Evolutionary conservation across 208 protist species (phyloP), one percentile per base, ranked within the genome.

Genomic region (Leishmania guyanensis): DNA sequence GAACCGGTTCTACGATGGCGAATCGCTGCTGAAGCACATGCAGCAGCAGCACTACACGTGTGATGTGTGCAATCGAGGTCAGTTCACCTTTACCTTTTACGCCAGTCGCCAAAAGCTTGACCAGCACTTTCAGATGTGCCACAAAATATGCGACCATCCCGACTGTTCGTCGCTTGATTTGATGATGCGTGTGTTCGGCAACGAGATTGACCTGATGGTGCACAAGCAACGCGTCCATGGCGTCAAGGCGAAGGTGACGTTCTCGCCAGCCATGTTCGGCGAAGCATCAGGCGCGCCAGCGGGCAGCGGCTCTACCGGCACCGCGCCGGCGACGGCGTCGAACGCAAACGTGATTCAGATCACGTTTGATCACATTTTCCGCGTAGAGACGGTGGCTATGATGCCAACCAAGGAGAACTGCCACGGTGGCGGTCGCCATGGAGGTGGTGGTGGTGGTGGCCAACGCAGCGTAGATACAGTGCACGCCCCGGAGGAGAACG

Each of bases 21-120:
- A 97, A 81, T 81, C 90, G 53, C 80, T 98, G 60, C 80, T 97
- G 12, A 91, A 93, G 82, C 95, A 98, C 86, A 98, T 98, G 95
- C 89, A 89, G 75, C 78, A 93, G n/a, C 78, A 90, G 33, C 95
- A 98, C 92, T 96, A 97, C 81, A 92, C 94, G 0, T 98, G 95
- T 80, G 94, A 98, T 78, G 62, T 97, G 29, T 98, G 95, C 87
- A 96, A 95, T 78, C 88, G 90, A 26, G 86, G 89, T 1, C 88
- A 95, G 88, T 96, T 94, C 83, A 86, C 84, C 60, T 97, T 97
- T 81, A 95, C 90, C 22, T 98, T 95, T 79, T 98, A 93, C 79
- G 62, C 91, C 33, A 92, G 92, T 75, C 92, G 94, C 39, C 66
- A 81, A 51, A 97, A 93, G 83, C 87, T 98, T 29, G 70, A 91